A percentile compares a stretch with the other conserved stretches of the same genome.
phyloP scores from a whole-genome alignment of 2,329 filamentous ascomycete genomes.

The Hawksworthiomyces lignivorus region DNA sequence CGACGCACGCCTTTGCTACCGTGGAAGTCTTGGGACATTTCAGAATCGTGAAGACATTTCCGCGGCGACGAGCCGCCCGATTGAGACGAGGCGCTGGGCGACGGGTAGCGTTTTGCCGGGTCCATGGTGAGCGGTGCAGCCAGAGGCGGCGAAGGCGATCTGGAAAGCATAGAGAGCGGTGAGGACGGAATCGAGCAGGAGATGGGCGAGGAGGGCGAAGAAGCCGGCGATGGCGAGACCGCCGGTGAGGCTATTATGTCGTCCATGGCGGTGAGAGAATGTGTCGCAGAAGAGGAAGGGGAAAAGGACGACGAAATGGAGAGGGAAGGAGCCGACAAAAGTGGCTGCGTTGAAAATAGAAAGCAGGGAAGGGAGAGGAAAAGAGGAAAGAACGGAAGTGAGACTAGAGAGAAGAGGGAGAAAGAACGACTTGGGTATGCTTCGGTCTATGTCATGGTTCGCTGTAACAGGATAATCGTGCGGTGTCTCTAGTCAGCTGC shows the following conservation, averaged over 20 bases:
- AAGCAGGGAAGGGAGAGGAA: not conserved
- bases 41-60: constrained; percentile 33
- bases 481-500: too few relatives aligned
- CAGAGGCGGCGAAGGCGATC: constrained; percentile 46
- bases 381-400: not conserved
- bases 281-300: not conserved
- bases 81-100: constrained; percentile 39
- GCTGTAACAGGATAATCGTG: too few relatives aligned
- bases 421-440: not conserved
- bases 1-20: too few relatives aligned
- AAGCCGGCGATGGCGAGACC: constrained; percentile 2
- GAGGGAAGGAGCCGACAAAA: not conserved
- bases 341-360: not conserved
- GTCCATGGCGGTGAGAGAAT: constrained; percentile 6
- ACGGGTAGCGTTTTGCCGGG: constrained; percentile 41
- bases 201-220: constrained; percentile 1
- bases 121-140: constrained; percentile 26
- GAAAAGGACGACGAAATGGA: not conserved
- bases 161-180: constrained; percentile 40
- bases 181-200: constrained; percentile 15
- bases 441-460: too few relatives aligned
- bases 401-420: not conserved
- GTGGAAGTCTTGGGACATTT: constrained; percentile 20
- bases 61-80: constrained; percentile 46
- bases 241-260: constrained; percentile 9